Evolutionary conservation across 163 green algal species (phyloP).

Genomic region (Chlamydomonas reinhardtii): DNA sequence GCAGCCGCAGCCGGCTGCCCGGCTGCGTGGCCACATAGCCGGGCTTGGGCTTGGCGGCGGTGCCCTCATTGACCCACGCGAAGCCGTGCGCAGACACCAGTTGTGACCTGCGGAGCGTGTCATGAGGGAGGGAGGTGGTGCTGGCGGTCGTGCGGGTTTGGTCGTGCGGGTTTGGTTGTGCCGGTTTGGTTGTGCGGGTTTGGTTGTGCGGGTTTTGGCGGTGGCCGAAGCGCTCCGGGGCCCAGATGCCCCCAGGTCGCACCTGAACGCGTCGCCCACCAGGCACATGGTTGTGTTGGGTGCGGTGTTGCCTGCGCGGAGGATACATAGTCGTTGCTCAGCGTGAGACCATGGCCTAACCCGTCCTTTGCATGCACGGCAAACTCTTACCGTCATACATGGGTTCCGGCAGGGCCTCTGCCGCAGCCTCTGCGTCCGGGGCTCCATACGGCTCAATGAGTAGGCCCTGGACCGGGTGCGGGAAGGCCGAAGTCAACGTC

Average conservation of each 20-base stretch:
- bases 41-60: slow-evolving; percentile 42
- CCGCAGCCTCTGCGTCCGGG: neutral
- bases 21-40: slow-evolving; percentile 23
- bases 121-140: neutral
- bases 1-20: slow-evolving; percentile 16
- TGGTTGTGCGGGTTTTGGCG: no score
- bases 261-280: slow-evolving; percentile 21
- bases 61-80: slow-evolving; percentile 36
- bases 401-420: slow-evolving; percentile 15
- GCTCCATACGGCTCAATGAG: slow-evolving; percentile 14
- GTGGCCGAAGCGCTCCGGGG: no score
- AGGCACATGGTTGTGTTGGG: slow-evolving; percentile 37
- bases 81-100: slow-evolving; percentile 13
- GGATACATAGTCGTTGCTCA: no score
- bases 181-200: no score
- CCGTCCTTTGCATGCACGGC: neutral
- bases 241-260: neutral
- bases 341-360: no score
- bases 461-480: neutral
- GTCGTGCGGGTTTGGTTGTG: neutral
- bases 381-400: slow-evolving; percentile 19
- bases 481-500: no score
- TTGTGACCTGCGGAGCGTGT: neutral
- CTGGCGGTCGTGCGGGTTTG: neutral
- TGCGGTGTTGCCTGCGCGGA: slow-evolving; percentile 4